Base-by-base conservation (phyloP, 306 rosid genomes). In the Vigna nakashimae region DNA sequence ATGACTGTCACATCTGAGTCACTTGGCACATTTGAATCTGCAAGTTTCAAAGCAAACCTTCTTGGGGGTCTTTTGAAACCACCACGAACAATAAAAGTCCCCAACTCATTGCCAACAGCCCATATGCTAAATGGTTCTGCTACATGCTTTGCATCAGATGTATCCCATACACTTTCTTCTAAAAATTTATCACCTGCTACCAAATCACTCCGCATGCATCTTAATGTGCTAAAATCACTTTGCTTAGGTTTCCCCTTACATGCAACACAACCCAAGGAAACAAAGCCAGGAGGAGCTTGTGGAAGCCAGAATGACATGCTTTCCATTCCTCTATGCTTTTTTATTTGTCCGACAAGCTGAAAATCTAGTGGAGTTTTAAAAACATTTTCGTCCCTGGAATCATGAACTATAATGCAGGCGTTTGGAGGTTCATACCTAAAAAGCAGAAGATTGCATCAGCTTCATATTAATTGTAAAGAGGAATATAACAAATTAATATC, bases 221-320 rank as follows among this genome's bases (percentile, higher is more conserved):
- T 82, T 69, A 95, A 84, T 48, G 91, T 74, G 79, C 89, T 88
- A 73, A 92, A 87, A 38, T 90, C 97, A 75, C 70, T 82, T 76
- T 80, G 90, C 81, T 87, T 95, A 55, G 99, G 98, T 63, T 80
- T 86, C 76, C 91, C 89, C 84, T 91, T 95, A 69, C 87, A 86
- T 69, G 97, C 97, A 80, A 95, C 84, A 79, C 94, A 91, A 60
- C 99, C 99, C 82, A 92, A 89, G 71, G 94, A 80, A 79, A 91
- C 98, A 92, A 88, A 95, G 30, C 99, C 98, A 65, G 98, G 91
- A 59, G 97, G 94, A 75, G 98, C 92, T 85, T 95, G 97, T 58
- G 99, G 99, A 73, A 88, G 90, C 99, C 99, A 95, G 73, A 95
- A 95, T 24, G 93, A 89, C 30, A 92, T 82, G 22, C 78, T 82